Evolutionary conservation across 2,329 filamentous ascomycete species (phyloP).

Genomic region (Lachnellula willkommii): DNA sequence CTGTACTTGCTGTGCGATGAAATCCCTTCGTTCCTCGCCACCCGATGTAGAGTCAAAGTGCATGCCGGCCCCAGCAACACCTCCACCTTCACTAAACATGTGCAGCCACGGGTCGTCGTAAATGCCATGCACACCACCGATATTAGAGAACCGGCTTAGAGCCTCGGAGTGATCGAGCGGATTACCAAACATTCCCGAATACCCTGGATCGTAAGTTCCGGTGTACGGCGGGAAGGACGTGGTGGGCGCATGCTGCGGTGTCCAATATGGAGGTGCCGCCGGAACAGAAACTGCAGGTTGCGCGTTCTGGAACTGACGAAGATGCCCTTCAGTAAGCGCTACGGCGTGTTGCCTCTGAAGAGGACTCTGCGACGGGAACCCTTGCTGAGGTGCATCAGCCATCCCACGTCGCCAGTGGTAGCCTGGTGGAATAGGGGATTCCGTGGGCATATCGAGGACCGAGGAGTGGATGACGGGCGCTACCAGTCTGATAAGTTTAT

Average conservation of each 20-base stretch:
- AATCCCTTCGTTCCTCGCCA: too few species aligned
- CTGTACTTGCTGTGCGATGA: too few species aligned
- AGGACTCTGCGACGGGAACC: not conserved
- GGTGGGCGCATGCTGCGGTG: not conserved
- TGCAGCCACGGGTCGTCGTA: constrained; percentile 23
- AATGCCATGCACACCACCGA: constrained; percentile 18
- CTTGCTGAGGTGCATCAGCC: not conserved
- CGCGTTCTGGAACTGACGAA: constrained; percentile 7
- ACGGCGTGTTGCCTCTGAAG: not conserved
- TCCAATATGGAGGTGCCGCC: constrained; percentile 4
- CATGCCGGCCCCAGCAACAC: not conserved
- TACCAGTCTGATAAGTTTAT: constrained; percentile 19
- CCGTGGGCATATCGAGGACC: constrained; percentile 17
- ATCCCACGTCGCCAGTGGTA: constrained; percentile 12
- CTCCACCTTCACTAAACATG: not conserved
- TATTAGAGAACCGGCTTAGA: constrained; percentile 13
- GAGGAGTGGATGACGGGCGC: constrained; percentile 15
- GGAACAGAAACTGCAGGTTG: not conserved
- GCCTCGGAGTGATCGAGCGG: constrained; percentile 14
- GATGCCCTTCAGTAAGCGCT: constrained; percentile 3
- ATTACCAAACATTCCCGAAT: constrained; percentile 8
- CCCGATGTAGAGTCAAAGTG: not conserved
- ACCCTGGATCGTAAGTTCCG: not conserved
- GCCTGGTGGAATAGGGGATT: constrained; percentile 19
- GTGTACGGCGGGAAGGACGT: constrained; percentile 1